A percentile compares a stretch with the other conserved stretches of the same genome.
Conservation (phyloP, 495 filamentous ascomycete species). For the Xylaria venustula region DNA sequence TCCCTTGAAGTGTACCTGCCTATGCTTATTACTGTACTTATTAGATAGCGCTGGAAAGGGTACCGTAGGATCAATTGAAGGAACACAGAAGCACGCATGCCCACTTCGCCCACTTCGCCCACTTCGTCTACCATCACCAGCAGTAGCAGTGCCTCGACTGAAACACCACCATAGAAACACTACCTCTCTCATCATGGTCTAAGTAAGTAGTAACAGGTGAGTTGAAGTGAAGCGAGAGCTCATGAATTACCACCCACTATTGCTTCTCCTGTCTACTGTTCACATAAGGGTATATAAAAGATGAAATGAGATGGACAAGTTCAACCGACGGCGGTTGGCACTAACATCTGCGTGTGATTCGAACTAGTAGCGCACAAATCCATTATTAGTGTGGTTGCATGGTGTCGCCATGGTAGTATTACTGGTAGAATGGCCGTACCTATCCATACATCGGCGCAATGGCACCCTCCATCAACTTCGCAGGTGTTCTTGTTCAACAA, state of each 20-base stretch:
- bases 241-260: no score
- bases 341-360: neutral
- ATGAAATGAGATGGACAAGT: no score
- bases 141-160: slow-evolving; percentile 4
- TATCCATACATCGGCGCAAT: neutral
- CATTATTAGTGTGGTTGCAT: no score
- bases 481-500: slow-evolving; percentile 1
- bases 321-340: neutral
- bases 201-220: no score
- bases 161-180: slow-evolving; percentile 3
- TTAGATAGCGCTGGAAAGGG: neutral
- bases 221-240: no score
- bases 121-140: neutral
- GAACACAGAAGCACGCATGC: neutral
- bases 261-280: no score
- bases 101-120: neutral
- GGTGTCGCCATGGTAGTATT: neutral
- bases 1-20: neutral
- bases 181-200: no score
- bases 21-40: slow-evolving; percentile 2
- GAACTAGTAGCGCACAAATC: no score
- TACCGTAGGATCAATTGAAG: slow-evolving; percentile 1
- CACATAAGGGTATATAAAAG: no score
- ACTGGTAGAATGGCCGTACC: neutral
- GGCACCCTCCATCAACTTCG: slow-evolving; percentile 1